Base-by-base conservation (phyloP, 352 stramenopile species). In the Globisporangium lucens region DNA sequence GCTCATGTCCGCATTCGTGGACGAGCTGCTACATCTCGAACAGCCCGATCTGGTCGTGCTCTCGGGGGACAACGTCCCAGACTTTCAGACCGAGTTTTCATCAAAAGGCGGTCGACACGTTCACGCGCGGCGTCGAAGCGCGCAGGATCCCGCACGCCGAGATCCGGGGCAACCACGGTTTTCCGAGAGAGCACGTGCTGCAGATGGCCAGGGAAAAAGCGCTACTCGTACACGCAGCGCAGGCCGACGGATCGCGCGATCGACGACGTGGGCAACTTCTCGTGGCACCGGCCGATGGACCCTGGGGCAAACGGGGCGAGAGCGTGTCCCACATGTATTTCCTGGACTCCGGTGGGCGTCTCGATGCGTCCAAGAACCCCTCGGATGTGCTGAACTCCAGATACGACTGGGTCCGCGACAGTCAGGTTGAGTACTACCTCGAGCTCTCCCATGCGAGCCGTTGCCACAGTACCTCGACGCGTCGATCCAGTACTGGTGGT, bases 271-370 rank as follows among this genome's bases (percentile, higher is more conserved):
- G 82, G 82, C 36, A 90, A 92, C 73, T 92, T 89, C 66, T 71
- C 86, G 46, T 81, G 17, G 80, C 80, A 30, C 82, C 82, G 4
- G 35, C 46, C 0, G 61, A 72, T 30, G 82, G 79, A 5, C 33
- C 75, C 0, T 87, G 83, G 80, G 79, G 80, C 0, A 13, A 61
- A 0, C 35, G 65, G 17, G 73, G 78, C 0, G 57, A 49, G 0
- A 76, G 67, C 10, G 79, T 88, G 3, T 84, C 90, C 41, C 79
- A 77, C 35, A 87, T 91, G 81, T 91, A 91, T 73, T 90, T 91
- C 57, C 66, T 91, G 27, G 83, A 91, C 60, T 90, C 79, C 2
- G 68, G 78, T 47, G 67, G 61, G 6, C 73, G 70, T 22, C 75
- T 82, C 4, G 63, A 87, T 64, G 70, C 59, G 4, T 13, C 51